Evolutionary conservation across 352 stramenopile genomes (phyloP), one percentile per base, ranked within the genome.

Genomic region (Pilasporangium apinafurcum): DNA sequence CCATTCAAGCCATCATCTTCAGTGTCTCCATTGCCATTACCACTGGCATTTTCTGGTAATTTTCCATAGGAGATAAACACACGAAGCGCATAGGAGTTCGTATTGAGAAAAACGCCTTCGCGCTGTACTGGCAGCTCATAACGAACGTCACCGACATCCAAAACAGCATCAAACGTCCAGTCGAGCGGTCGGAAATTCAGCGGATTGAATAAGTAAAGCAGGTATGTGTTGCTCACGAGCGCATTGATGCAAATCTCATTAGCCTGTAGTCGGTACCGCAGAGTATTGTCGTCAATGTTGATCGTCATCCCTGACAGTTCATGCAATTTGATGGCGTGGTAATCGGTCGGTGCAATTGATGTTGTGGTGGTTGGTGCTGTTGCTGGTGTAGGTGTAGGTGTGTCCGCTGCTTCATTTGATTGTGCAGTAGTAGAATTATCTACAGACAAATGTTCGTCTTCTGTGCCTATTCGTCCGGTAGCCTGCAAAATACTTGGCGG

Each of bases 151-250:
- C 81, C 78, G 18, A 93, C 61, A 51, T 77, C 62, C 25, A 93
- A 30, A 17, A 78, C 55, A 0, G 76, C 74, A 24, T 82, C 59
- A 51, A 87, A 93, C 6, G 68, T 86, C 79, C 79, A 93, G 48
- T 93, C 79, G 33, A 92, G 62, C 8, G 82, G 82, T 3, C 77
- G 79, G 47, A 86, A 93, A 42, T 74, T 56, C 29, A 89, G 58
- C 33, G 82, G 78, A 40, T 93, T 93, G 63, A 93, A 93, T 26
- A 93, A 46, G 25, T 93, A 91, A n/a, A 93, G 56, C 51, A 93
- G 55, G 57, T 91, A 93, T 48, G 82, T 83, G 49, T 91, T 93
- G 65, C 76, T 86, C 38, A 89, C 73, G 22, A 93, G 54, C 1
- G 78, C 72, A 43, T 93, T 93, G 13, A 93, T 62, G 41, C 76